Percentiles rank a stretch among this genome's conserved stretches.
These are phyloP conservation scores for Coemansia nantahalensis DNA, from an alignment of 192 early-diverging fungal species.

Conservation along the genomic window DNA sequence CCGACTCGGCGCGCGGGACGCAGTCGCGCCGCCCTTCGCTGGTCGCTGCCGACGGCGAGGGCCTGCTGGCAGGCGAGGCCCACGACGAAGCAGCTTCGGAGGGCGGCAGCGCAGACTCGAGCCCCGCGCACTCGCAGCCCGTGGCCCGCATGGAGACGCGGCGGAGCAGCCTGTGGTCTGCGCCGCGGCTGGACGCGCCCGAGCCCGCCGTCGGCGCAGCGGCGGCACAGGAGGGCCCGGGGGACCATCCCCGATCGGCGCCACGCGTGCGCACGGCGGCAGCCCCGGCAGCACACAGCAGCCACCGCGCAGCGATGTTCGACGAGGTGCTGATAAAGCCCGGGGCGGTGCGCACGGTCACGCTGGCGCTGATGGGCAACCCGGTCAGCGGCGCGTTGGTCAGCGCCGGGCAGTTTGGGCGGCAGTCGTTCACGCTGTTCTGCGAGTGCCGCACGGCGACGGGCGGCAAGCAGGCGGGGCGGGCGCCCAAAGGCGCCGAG, in stretches of 20 bases:
- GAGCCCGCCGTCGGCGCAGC: too few species aligned
- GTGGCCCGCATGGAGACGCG: too few species aligned
- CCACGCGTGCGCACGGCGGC: too few species aligned
- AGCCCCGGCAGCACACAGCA: conserved; percentile 8
- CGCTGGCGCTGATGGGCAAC: conserved; percentile 66
- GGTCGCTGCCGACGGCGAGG: conserved; percentile 9
- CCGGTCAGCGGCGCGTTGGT: conserved; percentile 32
- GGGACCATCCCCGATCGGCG: too few species aligned
- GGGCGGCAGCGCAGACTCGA: conserved; percentile 2
- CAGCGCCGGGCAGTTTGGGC: conserved; percentile 68
- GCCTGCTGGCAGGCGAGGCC: background rate
- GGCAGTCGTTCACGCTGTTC: conserved; percentile 70
- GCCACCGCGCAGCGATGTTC: conserved; percentile 18
- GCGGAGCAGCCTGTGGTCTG: too few species aligned
- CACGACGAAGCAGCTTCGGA: conserved; percentile 8
- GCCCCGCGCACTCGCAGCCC: background rate
- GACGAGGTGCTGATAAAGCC: conserved; percentile 87
- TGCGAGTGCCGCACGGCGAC: conserved; percentile 54
- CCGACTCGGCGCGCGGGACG: too few species aligned
- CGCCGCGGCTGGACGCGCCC: too few species aligned
- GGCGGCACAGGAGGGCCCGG: too few species aligned
- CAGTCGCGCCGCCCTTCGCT: background rate
- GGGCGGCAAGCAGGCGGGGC: conserved; percentile 24
- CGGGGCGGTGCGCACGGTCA: conserved; percentile 76
- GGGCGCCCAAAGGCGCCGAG: conserved; percentile 51